Evolutionary conservation across 2,329 filamentous ascomycete species (phyloP).

Genomic region (Fusarium metavorans): DNA sequence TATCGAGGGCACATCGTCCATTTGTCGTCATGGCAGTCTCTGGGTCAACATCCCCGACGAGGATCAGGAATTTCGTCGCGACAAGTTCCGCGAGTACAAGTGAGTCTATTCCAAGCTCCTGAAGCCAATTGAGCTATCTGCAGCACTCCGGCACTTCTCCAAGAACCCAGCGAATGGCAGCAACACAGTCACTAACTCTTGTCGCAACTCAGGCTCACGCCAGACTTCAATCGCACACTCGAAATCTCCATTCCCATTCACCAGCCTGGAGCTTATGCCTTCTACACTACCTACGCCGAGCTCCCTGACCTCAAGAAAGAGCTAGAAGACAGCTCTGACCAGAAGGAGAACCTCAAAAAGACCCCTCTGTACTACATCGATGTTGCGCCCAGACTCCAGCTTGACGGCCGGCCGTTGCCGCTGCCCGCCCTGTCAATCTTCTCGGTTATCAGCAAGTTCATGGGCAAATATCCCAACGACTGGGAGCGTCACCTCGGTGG

Average conservation of each 20-base stretch:
- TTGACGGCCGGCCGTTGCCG: constrained; percentile 81
- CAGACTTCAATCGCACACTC: constrained; percentile 92
- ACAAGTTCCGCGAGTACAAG: constrained; percentile 90
- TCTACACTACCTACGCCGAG: constrained; percentile 92
- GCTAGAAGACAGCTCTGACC: constrained; percentile 36
- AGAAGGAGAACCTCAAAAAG: constrained; percentile 66
- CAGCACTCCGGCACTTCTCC: neutral
- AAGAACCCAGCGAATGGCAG: too few species aligned
- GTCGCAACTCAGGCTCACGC: constrained; percentile 72
- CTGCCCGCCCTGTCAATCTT: constrained; percentile 91
- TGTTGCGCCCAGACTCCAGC: constrained; percentile 82
- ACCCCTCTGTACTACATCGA: constrained; percentile 92
- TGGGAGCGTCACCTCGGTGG: constrained; percentile 92
- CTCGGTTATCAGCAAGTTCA: constrained; percentile 96
- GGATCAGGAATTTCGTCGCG: constrained; percentile 80
- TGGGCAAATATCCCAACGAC: constrained; percentile 90
- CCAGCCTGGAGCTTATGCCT: constrained; percentile 88
- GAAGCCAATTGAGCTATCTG: constrained; percentile 10
- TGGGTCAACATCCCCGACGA: constrained; percentile 95
- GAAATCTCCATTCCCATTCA: constrained; percentile 90
- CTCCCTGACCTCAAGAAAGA: constrained; percentile 73
- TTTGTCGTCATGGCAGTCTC: constrained; percentile 92
- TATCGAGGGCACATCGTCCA: constrained; percentile 94
- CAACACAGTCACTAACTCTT: constrained; percentile 24
- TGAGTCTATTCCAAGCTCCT: constrained; percentile 58